Conservation (phyloP, 306 rosid species). For the Amphicarpaea edgeworthii region DNA sequence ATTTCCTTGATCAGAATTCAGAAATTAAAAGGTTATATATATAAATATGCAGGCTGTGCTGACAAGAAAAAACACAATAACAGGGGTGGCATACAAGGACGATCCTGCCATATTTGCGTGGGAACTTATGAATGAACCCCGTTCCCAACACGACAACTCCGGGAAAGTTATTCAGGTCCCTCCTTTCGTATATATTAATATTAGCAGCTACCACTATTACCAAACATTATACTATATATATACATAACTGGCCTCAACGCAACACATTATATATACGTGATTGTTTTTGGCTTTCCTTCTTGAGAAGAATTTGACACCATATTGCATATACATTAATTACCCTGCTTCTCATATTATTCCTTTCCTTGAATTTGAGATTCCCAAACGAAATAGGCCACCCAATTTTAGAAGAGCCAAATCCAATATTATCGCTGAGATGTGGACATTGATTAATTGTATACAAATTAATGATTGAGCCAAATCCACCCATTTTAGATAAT, state of each 20-base stretch:
- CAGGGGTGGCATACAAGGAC: constrained; percentile 45
- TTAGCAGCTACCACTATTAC: neutral
- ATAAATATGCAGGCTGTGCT: constrained; percentile 47
- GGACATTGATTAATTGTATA: neutral
- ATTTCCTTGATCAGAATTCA: neutral
- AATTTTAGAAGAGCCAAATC: constrained; percentile 9
- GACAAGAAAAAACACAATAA: constrained; percentile 51
- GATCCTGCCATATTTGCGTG: constrained; percentile 56
- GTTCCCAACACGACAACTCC: constrained; percentile 36
- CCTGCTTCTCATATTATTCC: constrained; percentile 7
- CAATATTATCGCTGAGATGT: constrained; percentile 8
- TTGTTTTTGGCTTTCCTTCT: neutral
- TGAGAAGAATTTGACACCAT: neutral
- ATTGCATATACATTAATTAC: neutral
- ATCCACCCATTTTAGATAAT: too few species aligned
- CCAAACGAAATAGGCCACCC: neutral
- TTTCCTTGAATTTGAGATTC: neutral
- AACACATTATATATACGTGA: neutral
- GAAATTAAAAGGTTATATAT: neutral
- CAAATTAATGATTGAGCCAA: too few species aligned
- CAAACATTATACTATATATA: neutral
- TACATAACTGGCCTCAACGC: neutral
- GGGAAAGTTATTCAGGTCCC: constrained; percentile 51
- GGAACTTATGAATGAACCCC: constrained; percentile 62
- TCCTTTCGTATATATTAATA: neutral